Base-by-base conservation (phyloP, 208 protist species). In the Crithidia acanthocephali region DNA sequence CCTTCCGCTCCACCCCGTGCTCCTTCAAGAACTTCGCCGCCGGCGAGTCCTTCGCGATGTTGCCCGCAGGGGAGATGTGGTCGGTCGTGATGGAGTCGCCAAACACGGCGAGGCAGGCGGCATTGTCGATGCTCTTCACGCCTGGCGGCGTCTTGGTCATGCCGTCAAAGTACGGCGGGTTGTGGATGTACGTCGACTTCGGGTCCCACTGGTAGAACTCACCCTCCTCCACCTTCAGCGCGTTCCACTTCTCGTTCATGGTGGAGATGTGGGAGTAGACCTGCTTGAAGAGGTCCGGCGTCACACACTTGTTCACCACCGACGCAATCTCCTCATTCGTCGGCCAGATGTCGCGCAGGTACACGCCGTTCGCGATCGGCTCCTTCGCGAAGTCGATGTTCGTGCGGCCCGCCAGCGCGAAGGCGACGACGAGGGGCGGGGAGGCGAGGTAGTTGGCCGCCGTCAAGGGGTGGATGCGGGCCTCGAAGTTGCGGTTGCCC, bases 401-500 rank as follows among this genome's bases (percentile, higher is more conserved):
- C 8, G 98, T 84, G 60, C 81, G 96, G 33, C 98, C 98, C 23
- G 96, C 97, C 35, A 99, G 82, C 23, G 98, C 98, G 70, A 98
- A 99, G 42, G 95, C 95, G 16, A 98, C 95, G 33, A 99, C 97
- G 18, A 99, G 80, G 20, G 95, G 96, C 53, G 98, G 98, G 20
- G 95, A 98, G 16, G 96, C 97, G 20, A 99, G 84, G 85, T 99
- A 99, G 81, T 98, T 98, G 57, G 92, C 98, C 23, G 94, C 86
- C 16, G 97, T 96, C 45, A 92, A 72, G 20, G 96, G 93, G 76
- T 99, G 97, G 37, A 99, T 96, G 45, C 98, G 83, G 50, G 95
- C 95, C 76, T 99, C 96, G 78, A 98, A 98, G 83, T 99, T 99
- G 74, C 98, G 90, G 80, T 99, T 99, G 50, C 97, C 97, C 32